phyloP scores from a whole-genome alignment of 805 yeast species.

The Starmerella khaoyaiensis region DNA sequence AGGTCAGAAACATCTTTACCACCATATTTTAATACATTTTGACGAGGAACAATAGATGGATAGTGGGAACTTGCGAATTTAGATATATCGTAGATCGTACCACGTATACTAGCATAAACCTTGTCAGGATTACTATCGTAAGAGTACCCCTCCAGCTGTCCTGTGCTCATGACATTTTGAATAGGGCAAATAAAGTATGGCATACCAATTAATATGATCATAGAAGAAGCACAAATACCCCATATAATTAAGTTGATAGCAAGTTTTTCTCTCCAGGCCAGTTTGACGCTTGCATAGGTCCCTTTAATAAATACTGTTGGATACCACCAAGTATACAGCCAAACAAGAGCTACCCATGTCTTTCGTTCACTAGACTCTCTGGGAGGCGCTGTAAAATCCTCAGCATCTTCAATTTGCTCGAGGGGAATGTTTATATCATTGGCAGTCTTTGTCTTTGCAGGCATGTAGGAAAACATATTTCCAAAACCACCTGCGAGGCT shows the following conservation, averaged over 20 bases:
- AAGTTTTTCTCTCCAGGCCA: conserved; percentile 34
- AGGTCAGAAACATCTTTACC: conserved; percentile 29
- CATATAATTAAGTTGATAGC: conserved; percentile 34
- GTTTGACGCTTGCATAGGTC: conserved; percentile 28
- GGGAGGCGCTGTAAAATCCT: conserved; percentile 24
- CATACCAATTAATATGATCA: conserved; percentile 29
- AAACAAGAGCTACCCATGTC: conserved; percentile 30
- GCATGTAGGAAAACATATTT: conserved; percentile 28
- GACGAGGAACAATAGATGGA: conserved; percentile 29
- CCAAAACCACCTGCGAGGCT: conserved; percentile 29
- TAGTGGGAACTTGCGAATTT: conserved; percentile 31
- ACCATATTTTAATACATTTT: conserved; percentile 29
- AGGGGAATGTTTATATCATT: background rate
- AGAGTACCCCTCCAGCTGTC: conserved; percentile 27
- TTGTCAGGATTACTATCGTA: conserved; percentile 25
- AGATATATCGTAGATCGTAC: conserved; percentile 31
- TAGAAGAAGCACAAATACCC: conserved; percentile 28
- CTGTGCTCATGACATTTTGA: conserved; percentile 28
- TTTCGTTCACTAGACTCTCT: conserved; percentile 24
- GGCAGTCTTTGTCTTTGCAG: conserved; percentile 9
- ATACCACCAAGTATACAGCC: conserved; percentile 31
- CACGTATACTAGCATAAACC: conserved; percentile 29
- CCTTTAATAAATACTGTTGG: conserved; percentile 29
- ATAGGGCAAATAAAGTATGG: conserved; percentile 33
- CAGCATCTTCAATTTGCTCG: conserved; percentile 27